Base-by-base conservation (phyloP, 345 rosid genomes). In the Atalantia buxifolia region DNA sequence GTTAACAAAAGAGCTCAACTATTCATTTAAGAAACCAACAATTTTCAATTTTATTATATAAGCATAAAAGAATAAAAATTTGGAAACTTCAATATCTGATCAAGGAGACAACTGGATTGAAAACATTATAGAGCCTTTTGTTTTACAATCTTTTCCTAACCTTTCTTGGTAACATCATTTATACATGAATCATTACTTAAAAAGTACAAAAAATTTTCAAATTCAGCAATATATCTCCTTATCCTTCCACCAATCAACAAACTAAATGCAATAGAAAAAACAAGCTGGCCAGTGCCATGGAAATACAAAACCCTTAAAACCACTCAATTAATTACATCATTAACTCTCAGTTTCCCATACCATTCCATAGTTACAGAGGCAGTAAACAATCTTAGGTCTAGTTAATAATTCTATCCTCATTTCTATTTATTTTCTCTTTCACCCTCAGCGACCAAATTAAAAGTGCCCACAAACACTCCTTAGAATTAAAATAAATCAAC, bases 401-500 rank as follows among this genome's bases (percentile, higher is more conserved):
- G 33, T 30, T 27, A 65, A 45, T 63, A 33, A 25, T 53, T 65
- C 59, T 66, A 30, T 35, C 59, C 28, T 10, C 63, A 30, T 76
- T 71, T 55, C 75, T 6, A 30, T 72, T 66, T n/a, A 42, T 62
- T 73, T 25, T 21, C 28, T 53, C 30, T 21, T 24, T 65, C 62
- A 74, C 30, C 57, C n/a, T n/a, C 67, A 56, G 31, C 35, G 45
- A 59, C 72, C 9, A 36, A 19, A 30, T n/a, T 28, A 38, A 63
- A 53, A 25, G 27, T 62, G 53, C 40, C 50, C 66, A 16, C 9
- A 24, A 59, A 28, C 30, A 28, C 70, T 35, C 6, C 62, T 55
- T 61, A 60, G 71, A 73, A n/a, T 77, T 48, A 68, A 61, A 79
- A 69, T 56, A n/a, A 62, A 62, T 27, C 48, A 76, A 25, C 13